Evolutionary conservation across 345 rosid genomes (phyloP).

Genomic region (Cardamine occulta): DNA sequence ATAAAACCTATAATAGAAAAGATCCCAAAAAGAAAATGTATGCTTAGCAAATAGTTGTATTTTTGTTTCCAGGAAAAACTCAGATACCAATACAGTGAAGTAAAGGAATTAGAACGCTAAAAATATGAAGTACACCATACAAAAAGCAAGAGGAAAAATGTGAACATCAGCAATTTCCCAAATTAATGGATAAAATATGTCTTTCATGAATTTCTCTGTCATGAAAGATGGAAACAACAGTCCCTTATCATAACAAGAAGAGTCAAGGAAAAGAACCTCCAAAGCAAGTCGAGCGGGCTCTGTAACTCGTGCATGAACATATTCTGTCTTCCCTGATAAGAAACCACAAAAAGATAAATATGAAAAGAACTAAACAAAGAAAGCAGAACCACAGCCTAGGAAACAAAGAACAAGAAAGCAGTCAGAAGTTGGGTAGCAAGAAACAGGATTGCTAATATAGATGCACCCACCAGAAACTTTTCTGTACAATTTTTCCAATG

Average conservation of each 20-base stretch:
- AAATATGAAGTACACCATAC: conserved; percentile 3
- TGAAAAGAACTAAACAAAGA: neutral
- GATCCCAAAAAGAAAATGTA: neutral
- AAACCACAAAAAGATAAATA: neutral
- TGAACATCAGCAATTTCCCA: conserved; percentile 1
- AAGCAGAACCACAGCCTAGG: conserved; percentile 19
- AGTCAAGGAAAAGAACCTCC: conserved; percentile 60
- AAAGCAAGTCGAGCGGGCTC: conserved; percentile 74
- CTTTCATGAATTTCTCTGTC: conserved; percentile 7
- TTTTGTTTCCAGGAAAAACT: conserved; percentile 13
- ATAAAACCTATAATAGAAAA: conserved; percentile 61
- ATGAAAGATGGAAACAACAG: conserved; percentile 12
- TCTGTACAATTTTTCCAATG: conserved; percentile 60
- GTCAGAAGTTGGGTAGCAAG: conserved; percentile 20
- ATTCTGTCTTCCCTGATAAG: conserved; percentile 85
- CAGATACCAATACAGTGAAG: conserved; percentile 29
- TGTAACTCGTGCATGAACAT: conserved; percentile 66
- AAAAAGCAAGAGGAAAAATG: conserved; percentile 13
- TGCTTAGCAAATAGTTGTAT: conserved; percentile 20
- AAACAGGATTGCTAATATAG: conserved; percentile 19
- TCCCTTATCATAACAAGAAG: conserved; percentile 33
- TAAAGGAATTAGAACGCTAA: conserved; percentile 14
- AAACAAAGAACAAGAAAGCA: conserved; percentile 13
- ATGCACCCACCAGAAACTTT: conserved; percentile 75
- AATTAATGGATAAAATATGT: conserved; percentile 10